phyloP scores from a whole-genome alignment of 73 alveolate species.

The Blepharisma japonicum region DNA sequence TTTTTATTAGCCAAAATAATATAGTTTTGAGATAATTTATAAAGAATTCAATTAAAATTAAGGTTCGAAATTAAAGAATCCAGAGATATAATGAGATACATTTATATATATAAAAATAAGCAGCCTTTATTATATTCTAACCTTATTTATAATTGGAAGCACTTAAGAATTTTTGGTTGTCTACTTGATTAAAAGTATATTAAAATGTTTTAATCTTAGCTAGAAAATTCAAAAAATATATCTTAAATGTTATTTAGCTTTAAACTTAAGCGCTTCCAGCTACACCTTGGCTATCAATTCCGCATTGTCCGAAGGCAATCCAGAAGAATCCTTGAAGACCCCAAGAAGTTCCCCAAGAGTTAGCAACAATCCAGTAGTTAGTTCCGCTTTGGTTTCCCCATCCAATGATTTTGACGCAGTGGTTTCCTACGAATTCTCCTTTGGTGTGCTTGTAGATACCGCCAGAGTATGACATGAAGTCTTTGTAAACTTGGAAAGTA shows the following conservation, averaged over 20 bases:
- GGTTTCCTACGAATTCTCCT: conserved; percentile 72
- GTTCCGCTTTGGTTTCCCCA: conserved; percentile 71
- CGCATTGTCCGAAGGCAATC: conserved; percentile 20
- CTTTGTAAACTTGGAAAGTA: conserved; percentile 56
- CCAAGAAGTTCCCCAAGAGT: conserved; percentile 83
- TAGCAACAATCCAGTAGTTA: conserved; percentile 83
- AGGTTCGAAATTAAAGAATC: too few species aligned
- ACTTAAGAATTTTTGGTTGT: background rate
- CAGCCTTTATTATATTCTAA: background rate
- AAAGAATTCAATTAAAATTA: too few species aligned
- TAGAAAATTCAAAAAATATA: too few species aligned
- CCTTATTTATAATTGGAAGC: background rate
- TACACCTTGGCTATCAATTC: conserved; percentile 6
- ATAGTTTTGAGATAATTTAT: too few species aligned
- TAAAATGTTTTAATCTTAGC: too few species aligned
- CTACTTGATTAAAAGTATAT: background rate
- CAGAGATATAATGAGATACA: too few species aligned
- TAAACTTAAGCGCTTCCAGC: conserved; percentile 8
- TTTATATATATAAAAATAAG: background rate
- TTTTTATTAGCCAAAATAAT: too few species aligned
- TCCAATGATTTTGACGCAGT: conserved; percentile 79
- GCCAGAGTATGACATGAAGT: conserved; percentile 70
- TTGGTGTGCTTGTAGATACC: conserved; percentile 75
- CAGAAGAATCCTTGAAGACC: conserved; percentile 64
- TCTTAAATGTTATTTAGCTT: background rate